These are phyloP conservation scores for Irpex rosettiformis DNA, from an alignment of 1,284 basidiomycete genomes.

Conservation along the genomic window DNA sequence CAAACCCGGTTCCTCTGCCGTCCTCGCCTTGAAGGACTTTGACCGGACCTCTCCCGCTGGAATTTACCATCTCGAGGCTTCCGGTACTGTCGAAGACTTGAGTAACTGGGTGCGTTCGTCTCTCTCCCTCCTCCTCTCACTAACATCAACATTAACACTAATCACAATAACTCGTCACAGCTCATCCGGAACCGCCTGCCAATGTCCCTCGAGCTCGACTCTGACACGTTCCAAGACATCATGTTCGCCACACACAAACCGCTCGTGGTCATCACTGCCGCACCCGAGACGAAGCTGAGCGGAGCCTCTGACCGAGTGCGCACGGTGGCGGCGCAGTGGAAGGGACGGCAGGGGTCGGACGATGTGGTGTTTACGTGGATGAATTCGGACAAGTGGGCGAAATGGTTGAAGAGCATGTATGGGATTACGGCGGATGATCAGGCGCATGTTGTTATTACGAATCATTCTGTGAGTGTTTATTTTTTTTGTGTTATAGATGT, in stretches of 20 bases:
- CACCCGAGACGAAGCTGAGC: constrained; percentile 34
- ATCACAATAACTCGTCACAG: constrained; percentile 13
- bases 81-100: constrained; percentile 15
- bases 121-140: neutral
- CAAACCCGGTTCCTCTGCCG: constrained; percentile 43
- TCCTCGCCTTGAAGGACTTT: constrained; percentile 78
- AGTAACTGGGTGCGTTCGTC: constrained; percentile 25
- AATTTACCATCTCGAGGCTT: constrained; percentile 20
- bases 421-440: constrained; percentile 42
- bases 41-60: constrained; percentile 38
- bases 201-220: constrained; percentile 64
- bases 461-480: constrained; percentile 64
- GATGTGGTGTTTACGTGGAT: constrained; percentile 86
- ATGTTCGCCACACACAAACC: constrained; percentile 76
- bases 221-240: constrained; percentile 73
- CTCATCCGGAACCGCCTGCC: constrained; percentile 61
- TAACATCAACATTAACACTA: neutral
- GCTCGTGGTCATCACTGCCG: constrained; percentile 73
- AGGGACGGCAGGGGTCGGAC: constrained; percentile 36
- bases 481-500: neutral
- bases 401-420: constrained; percentile 89
- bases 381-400: constrained; percentile 75
- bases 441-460: constrained; percentile 68
- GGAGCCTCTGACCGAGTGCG: constrained; percentile 45
- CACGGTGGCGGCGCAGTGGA: constrained; percentile 67